These are phyloP conservation scores for Magnolia officinalis DNA, from an alignment of 164 flowering plant species.

Conservation along the genomic window DNA sequence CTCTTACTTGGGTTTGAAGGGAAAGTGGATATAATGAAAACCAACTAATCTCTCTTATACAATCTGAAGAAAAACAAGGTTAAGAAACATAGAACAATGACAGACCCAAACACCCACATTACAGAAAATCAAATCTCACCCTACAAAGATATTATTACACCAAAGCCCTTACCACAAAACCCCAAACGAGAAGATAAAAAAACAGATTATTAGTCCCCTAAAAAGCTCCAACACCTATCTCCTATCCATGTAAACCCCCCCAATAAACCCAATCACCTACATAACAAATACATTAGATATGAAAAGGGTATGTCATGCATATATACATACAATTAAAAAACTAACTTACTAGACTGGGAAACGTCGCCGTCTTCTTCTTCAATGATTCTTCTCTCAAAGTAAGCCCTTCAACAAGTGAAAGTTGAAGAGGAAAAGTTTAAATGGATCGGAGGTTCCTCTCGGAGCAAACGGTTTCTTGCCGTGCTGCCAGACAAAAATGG, in stretches of 20 bases:
- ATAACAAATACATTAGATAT: slow-evolving; percentile 22
- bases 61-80: not conserved
- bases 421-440: slow-evolving; percentile 29
- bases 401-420: slow-evolving; percentile 11
- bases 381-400: not conserved
- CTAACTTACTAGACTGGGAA: slow-evolving; percentile 23
- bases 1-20: not conserved
- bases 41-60: not conserved
- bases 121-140: slow-evolving; percentile 23
- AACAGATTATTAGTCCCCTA: slow-evolving; percentile 24
- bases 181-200: not conserved
- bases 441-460: slow-evolving; percentile 96
- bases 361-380: slow-evolving; percentile 8
- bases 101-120: slow-evolving; percentile 16
- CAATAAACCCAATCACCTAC: slow-evolving; percentile 19
- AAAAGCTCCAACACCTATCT: slow-evolving; percentile 9
- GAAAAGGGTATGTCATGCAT: slow-evolving; percentile 20
- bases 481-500: slow-evolving; percentile 33
- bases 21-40: not conserved
- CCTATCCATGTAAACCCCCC: slow-evolving; percentile 23
- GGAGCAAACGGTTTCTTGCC: slow-evolving; percentile 46
- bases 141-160: slow-evolving; percentile 34
- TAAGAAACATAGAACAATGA: not conserved
- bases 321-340: slow-evolving; percentile 26
- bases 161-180: slow-evolving; percentile 23